Conservation (phyloP, 2,329 filamentous ascomycete genomes). For the Aureobasidium musti region DNA sequence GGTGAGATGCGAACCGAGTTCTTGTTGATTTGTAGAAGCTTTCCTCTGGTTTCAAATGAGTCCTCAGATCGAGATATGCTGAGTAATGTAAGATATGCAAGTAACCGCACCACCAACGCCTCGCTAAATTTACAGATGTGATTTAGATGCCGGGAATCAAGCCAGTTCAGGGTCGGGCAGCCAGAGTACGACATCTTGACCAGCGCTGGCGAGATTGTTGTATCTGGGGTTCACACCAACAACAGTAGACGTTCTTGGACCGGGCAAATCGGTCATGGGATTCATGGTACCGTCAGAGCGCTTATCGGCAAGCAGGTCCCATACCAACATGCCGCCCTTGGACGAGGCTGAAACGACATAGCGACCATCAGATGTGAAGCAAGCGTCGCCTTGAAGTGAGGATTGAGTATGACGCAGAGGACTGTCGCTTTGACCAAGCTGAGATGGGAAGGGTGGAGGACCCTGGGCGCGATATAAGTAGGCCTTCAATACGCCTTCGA, state of each 20-base stretch:
- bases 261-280: constrained; percentile 65
- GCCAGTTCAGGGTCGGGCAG: constrained; percentile 48
- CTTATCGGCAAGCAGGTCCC: constrained; percentile 68
- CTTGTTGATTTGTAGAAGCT: background rate
- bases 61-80: background rate
- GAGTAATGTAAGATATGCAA: background rate
- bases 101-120: constrained; percentile 27
- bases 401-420: constrained; percentile 30
- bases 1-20: background rate
- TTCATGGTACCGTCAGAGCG: constrained; percentile 62
- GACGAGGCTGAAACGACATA: constrained; percentile 81
- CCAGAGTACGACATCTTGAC: constrained; percentile 67
- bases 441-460: constrained; percentile 30
- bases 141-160: constrained; percentile 10
- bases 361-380: constrained; percentile 85
- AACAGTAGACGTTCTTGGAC: constrained; percentile 67
- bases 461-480: constrained; percentile 40
- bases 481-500: constrained; percentile 67
- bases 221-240: constrained; percentile 87
- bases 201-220: constrained; percentile 88
- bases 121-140: constrained; percentile 21
- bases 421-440: constrained; percentile 28
- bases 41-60: background rate
- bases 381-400: constrained; percentile 68
- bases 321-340: constrained; percentile 73